Percentiles rank a stretch among this genome's conserved stretches.
These are phyloP conservation scores for Penicillium rolfsii DNA, from an alignment of 2,329 filamentous ascomycete species.

Conservation along the genomic window DNA sequence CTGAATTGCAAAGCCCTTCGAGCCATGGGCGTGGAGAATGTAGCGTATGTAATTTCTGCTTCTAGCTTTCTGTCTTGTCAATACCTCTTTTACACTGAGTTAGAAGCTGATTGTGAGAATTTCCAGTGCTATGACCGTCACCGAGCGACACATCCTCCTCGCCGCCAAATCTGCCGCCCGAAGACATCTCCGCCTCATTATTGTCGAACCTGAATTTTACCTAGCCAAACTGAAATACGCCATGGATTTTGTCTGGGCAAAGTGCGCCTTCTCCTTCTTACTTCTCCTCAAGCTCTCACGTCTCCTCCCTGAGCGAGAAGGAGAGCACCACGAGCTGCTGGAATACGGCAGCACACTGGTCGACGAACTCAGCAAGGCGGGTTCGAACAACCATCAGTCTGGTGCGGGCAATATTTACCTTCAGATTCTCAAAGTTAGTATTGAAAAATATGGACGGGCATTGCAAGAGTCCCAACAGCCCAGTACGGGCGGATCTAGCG, in stretches of 20 bases:
- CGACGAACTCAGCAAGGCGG: slow-evolving; percentile 45
- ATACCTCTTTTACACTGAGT: neutral
- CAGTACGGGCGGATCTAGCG: slow-evolving; percentile 16
- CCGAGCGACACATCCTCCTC: slow-evolving; percentile 53
- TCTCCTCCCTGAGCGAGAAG: slow-evolving; percentile 49
- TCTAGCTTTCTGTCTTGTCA: neutral
- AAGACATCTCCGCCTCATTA: slow-evolving; percentile 55
- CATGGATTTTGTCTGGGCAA: slow-evolving; percentile 63
- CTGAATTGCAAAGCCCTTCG: slow-evolving; percentile 56
- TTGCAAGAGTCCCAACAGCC: slow-evolving; percentile 42
- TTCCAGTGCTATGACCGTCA: slow-evolving; percentile 51
- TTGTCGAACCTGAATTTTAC: slow-evolving; percentile 52
- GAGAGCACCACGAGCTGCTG: slow-evolving; percentile 47
- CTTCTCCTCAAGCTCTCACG: slow-evolving; percentile 58
- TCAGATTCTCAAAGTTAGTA: slow-evolving; percentile 53
- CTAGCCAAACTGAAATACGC: slow-evolving; percentile 57
- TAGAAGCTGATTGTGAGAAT: neutral
- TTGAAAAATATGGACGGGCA: slow-evolving; percentile 55
- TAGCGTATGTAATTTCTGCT: slow-evolving; percentile 38
- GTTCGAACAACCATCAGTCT: slow-evolving; percentile 37
- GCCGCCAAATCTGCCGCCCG: slow-evolving; percentile 56
- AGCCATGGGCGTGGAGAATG: slow-evolving; percentile 54
- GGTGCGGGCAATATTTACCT: slow-evolving; percentile 54
- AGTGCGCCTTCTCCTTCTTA: slow-evolving; percentile 61
- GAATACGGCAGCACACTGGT: slow-evolving; percentile 50